A percentile compares a stretch with the other conserved stretches of the same genome.
These are phyloP conservation scores for Eucalyptus shirleyi DNA, from an alignment of 345 rosid genomes.

Conservation along the genomic window DNA sequence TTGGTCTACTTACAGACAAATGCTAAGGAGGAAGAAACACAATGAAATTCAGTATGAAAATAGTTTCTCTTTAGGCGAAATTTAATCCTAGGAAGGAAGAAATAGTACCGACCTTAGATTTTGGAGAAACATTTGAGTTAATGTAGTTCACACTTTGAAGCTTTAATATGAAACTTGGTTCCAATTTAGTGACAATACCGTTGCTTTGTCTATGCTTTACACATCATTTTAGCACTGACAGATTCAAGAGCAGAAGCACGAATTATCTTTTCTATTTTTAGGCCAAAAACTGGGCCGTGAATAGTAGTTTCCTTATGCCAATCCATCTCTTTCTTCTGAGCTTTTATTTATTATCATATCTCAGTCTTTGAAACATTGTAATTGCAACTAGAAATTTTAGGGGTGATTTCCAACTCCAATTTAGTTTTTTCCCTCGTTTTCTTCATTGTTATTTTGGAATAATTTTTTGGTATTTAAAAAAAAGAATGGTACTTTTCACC, in stretches of 20 bases:
- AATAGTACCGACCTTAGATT: background rate
- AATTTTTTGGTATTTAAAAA: background rate
- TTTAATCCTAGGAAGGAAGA: background rate
- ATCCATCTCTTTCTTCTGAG: background rate
- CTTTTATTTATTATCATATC: background rate
- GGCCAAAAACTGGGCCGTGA: background rate
- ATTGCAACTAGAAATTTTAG: background rate
- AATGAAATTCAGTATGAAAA: background rate
- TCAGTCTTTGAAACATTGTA: background rate
- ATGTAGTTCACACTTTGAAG: background rate
- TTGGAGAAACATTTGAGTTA: background rate
- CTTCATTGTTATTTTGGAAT: background rate
- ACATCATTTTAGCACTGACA: background rate
- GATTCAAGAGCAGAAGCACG: background rate
- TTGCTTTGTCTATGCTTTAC: background rate
- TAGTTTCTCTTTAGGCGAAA: background rate
- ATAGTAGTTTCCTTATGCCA: background rate
- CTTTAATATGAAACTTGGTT: background rate
- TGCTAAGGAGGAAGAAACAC: background rate
- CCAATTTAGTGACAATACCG: background rate
- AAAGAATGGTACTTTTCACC: background rate
- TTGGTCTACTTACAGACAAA: background rate
- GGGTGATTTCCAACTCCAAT: background rate
- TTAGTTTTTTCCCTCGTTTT: background rate
- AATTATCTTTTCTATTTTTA: background rate